Evolutionary conservation across 2,329 filamentous ascomycete genomes (phyloP), one percentile per base, ranked within the genome.

Genomic region (Venturia asperata): DNA sequence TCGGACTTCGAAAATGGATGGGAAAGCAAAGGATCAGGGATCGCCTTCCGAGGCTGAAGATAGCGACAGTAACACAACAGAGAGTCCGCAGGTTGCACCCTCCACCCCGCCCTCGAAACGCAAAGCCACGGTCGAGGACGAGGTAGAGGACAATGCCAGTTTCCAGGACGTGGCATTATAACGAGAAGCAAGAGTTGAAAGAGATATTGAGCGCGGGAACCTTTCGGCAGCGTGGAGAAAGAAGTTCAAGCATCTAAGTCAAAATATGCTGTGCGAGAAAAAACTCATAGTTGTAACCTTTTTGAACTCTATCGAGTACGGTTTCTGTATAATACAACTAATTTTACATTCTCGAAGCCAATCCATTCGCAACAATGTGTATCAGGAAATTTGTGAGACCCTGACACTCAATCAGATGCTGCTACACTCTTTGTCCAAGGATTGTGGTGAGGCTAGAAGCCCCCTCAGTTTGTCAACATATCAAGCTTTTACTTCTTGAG

Each of bases 81-180:
- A 66, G 42, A 58, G 61, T 13, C 27, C 43, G 27, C 30, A 47
- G 5, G 39, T 43, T 2, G 61, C 37, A 19, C 39, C 64, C 2
- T 37, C 61, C 1, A 41, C 60, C 34, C 63, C 64, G 56, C 42
- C 39, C n/a, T 15, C 30, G 41, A 52, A 27, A 27, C 37, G 42
- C n/a, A 64, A 60, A 55, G 37, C 52, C 11, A 65, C 65, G 10
- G 47, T 64, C 17, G 62, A 65, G 61, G 65, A 64, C 11, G 65
- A 65, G 45, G 60, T 47, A 41, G 61, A 63, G 19, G 61, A 65
- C 10, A 47, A 43, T 19, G 61, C 30, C 10, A 63, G 61, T 60
- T 66, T 66, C 24, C 39, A 65, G 15, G 62, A 65, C 21, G 65
- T 66, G 45, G 65, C 65, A 27, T 66, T 66, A 49, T 66, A 37